Evolutionary conservation across 176 grass and related monocot genomes (phyloP).

Genomic region (Rhynchospora pubera): DNA sequence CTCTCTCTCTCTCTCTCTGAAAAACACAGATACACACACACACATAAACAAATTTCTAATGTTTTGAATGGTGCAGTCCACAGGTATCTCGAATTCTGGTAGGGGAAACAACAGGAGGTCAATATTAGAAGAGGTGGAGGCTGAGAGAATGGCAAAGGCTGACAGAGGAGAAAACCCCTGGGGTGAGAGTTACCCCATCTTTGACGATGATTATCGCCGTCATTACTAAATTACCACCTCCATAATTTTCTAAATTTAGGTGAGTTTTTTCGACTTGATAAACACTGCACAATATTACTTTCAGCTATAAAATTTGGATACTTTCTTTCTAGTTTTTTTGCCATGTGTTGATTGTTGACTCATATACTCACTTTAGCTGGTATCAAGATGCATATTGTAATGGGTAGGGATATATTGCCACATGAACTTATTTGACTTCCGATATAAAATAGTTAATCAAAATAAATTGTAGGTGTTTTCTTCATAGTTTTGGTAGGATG

Average conservation of each 20-base stretch:
- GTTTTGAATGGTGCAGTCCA: conserved; percentile 38
- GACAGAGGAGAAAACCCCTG: conserved; percentile 56
- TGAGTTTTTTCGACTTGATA: not conserved
- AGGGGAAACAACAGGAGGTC: conserved; percentile 27
- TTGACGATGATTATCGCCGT: conserved; percentile 41
- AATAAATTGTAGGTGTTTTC: too few species aligned
- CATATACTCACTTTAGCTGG: not conserved
- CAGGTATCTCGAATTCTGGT: conserved; percentile 37
- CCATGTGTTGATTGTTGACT: not conserved
- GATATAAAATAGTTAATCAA: too few species aligned
- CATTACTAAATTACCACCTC: not conserved
- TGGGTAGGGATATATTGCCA: too few species aligned
- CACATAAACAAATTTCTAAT: not conserved
- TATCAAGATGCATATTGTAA: not conserved
- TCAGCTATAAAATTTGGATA: not conserved
- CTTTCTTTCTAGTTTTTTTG: not conserved
- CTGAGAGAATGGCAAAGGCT: conserved; percentile 37
- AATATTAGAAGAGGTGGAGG: conserved; percentile 65
- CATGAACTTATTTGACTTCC: too few species aligned
- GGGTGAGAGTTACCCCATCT: conserved; percentile 61
- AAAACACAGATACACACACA: too few species aligned
- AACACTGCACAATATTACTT: not conserved
- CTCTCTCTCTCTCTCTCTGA: not conserved
- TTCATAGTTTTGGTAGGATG: too few species aligned
- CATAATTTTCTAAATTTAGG: conserved; percentile 8